These are phyloP conservation scores for Boletellus sp. DNA, from an alignment of 768 basidiomycete genomes.

Conservation along the genomic window DNA sequence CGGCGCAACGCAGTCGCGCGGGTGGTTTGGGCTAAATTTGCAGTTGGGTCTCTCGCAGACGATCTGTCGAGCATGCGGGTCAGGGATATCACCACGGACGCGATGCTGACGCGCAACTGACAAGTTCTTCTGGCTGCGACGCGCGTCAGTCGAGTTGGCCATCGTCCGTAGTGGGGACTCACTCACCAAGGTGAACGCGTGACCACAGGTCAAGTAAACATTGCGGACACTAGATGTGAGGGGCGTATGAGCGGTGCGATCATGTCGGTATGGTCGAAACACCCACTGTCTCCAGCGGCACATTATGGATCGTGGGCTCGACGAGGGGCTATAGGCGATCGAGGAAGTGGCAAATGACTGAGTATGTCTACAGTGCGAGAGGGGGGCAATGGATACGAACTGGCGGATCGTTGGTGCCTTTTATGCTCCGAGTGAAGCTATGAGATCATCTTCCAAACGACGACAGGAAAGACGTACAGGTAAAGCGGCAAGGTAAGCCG, in stretches of 20 bases:
- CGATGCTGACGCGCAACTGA: conserved; percentile 8
- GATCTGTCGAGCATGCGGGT: conserved; percentile 35
- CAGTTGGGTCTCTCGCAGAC: conserved; percentile 44
- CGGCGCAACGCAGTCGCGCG: conserved; percentile 38
- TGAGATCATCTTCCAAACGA: conserved; percentile 22
- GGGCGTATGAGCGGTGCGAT: not conserved
- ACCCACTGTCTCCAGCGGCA: conserved; percentile 56
- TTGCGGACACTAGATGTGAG: conserved; percentile 39
- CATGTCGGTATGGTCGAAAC: not conserved
- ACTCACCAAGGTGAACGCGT: conserved; percentile 42
- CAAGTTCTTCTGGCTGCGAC: conserved; percentile 38
- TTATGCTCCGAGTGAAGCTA: conserved; percentile 25
- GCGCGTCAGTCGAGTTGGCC: conserved; percentile 3
- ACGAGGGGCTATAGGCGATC: not conserved
- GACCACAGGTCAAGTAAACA: conserved; percentile 47
- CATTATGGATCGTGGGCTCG: conserved; percentile 32
- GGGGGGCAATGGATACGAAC: conserved; percentile 8
- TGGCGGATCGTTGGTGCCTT: conserved; percentile 17
- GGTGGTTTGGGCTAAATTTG: conserved; percentile 54
- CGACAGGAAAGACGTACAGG: conserved; percentile 19
- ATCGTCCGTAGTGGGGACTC: not conserved
- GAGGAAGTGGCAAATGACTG: conserved; percentile 5
- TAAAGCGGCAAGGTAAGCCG: conserved; percentile 18
- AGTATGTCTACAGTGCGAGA: not conserved
- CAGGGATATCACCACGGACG: conserved; percentile 2